Percentiles rank a stretch among this genome's conserved stretches.
These are phyloP conservation scores for Penicillium lividum DNA, from an alignment of 495 filamentous ascomycete genomes.

Conservation along the genomic window DNA sequence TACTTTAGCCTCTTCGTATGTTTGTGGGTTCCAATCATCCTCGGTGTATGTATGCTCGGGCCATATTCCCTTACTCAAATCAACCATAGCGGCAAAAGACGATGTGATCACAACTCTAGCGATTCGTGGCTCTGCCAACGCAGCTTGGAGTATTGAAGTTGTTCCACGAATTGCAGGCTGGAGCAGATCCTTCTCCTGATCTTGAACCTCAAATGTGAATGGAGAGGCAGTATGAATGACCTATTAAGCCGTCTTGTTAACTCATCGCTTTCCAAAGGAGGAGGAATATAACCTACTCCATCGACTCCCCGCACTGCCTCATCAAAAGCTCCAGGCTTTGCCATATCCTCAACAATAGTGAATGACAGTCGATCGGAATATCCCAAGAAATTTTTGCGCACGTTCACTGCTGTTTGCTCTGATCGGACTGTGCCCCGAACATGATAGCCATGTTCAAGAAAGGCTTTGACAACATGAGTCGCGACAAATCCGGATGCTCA, in stretches of 20 bases:
- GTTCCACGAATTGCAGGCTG: constrained; percentile 14
- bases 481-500: not conserved
- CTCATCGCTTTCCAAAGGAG: too few relatives aligned
- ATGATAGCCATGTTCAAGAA: not conserved
- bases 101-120: constrained; percentile 12
- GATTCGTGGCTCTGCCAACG: constrained; percentile 1
- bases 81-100: constrained; percentile 12
- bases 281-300: too few relatives aligned
- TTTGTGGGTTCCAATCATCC: constrained; percentile 8
- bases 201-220: not conserved
- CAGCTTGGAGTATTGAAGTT: not conserved
- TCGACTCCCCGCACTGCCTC: too few relatives aligned
- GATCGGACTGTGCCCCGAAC: constrained; percentile 1
- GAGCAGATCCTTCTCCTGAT: constrained; percentile 8
- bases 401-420: not conserved
- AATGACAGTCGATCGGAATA: not conserved
- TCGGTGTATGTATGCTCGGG: constrained; percentile 1
- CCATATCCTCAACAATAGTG: not conserved
- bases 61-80: not conserved
- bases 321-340: not conserved
- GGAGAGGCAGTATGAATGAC: constrained; percentile 15
- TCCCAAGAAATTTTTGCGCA: not conserved
- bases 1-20: not conserved
- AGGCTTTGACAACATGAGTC: not conserved
- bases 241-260: not conserved